Base-by-base conservation (phyloP, 164 flowering plant genomes). In the Vitis rotundifolia region DNA sequence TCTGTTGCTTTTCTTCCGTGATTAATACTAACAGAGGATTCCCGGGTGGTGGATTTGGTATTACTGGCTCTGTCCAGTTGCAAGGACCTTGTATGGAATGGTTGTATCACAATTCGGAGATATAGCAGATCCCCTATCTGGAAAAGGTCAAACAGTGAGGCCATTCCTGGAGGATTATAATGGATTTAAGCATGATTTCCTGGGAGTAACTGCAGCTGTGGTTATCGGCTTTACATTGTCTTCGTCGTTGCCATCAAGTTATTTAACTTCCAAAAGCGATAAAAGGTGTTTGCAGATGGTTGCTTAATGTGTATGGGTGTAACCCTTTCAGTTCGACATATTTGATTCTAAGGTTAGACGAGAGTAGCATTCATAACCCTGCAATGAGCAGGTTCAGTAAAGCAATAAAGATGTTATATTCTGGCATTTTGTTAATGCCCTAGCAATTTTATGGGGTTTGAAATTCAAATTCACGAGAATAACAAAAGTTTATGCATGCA, bases 31-130 rank as follows among this genome's bases (percentile, higher is more conserved):
- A 71, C 78, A 77, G 83, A 72, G 68, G 11, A 77, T 80, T 11
- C 83, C 83, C 10, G 49, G 68, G 28, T 80, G 83, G 83, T 76
- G 76, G 78, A 76, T 68, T 68, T 79, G 82, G 82, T 74, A 71
- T 51, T 74, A 73, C 61, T 80, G 75, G 73, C 26, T 22, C 49
- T 16, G 50, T 12, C 80, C 80, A 1, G 51, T 75, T 3, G 60
- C 81, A 9, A 75, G 5, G 44, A 31, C 44, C 26, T 22, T 31
- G 6, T 31, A 31, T 31, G 44, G 44, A 31, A 1, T 77, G 61
- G 49, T 57, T 37, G 19, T 12, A 14, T 64, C 77, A 28, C 77
- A 75, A 14, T 6, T 78, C 19, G 78, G 77, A 58, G 75, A 70
- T 15, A 16, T 73, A 5, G 14, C 49, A 10, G 18, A 53, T 2